Evolutionary conservation across 2,329 filamentous ascomycete genomes (phyloP).

Genomic region (Paramyrothecium sp.): DNA sequence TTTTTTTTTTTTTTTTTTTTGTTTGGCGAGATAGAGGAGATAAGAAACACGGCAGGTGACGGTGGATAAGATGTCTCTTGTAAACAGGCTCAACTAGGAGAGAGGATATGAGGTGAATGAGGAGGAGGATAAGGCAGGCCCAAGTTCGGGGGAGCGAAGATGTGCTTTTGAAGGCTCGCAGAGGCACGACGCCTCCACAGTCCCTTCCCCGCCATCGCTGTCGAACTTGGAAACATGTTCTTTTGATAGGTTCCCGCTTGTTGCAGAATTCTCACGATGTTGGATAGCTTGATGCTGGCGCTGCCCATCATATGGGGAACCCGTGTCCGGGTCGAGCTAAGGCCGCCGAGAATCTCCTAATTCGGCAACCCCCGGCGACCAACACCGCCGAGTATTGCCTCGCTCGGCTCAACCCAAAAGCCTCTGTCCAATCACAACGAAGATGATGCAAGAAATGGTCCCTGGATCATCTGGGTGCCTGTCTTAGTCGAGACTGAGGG

Average conservation of each 20-base stretch:
- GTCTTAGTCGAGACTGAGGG: too few relatives aligned
- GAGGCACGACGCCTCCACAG: neutral
- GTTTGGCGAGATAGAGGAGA: neutral
- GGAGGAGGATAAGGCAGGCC: too few relatives aligned
- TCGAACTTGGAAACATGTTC: neutral
- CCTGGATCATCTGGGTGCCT: too few relatives aligned
- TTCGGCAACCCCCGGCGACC: neutral
- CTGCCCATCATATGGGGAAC: neutral
- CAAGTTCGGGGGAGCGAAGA: neutral
- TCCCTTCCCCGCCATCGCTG: neutral
- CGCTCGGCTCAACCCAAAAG: neutral
- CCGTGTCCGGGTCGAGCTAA: neutral
- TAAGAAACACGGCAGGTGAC: neutral
- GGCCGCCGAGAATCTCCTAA: neutral
- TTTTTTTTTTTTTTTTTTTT: too few relatives aligned
- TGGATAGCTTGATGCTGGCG: neutral
- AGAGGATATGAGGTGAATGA: neutral
- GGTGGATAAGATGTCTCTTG: neutral
- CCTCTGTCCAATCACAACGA: neutral
- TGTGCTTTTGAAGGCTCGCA: neutral
- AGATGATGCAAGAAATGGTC: neutral
- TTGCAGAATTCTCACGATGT: neutral
- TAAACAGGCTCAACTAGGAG: neutral
- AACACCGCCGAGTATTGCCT: neutral
- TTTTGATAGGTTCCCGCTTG: neutral